Base-by-base conservation (phyloP, 495 filamentous ascomycete genomes). In the Penicillium riverlandense region DNA sequence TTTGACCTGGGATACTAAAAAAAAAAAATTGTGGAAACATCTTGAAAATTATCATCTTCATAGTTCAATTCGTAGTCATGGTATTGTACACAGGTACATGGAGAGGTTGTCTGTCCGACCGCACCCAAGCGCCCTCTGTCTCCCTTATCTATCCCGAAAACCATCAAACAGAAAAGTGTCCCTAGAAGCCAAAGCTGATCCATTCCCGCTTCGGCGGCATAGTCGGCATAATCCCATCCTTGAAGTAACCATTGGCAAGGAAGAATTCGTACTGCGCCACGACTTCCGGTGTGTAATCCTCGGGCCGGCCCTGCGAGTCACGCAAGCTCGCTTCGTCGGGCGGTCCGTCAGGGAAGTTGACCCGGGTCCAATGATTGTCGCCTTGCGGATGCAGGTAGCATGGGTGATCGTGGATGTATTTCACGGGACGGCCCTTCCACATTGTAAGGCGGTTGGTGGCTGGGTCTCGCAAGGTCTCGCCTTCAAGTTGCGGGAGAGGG, bases 181-280 rank as follows among this genome's bases (percentile, higher is more conserved):
- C 14, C 66, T 58, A 86, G 56, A 87, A 83, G 54, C 86, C 76
- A 68, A 81, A 90, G n/a, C 65, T 55, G 52, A 84, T 78, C 71
- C 77, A 86, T 61, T 87, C 87, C 40, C 74, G 72, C 72, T 78
- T 81, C 2, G 88, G 88, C 29, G 88, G 80, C 13, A 86, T 69
- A 42, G 79, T 70, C 0, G 88, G 88, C 55, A 91, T 77, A 1
- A 78, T 42, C 2, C 76, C 76, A 35, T 78, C 77, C 40, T 73
- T 71, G 54, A 89, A 90, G 35, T 50, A 57, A 2, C 84, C 86
- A 39, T 75, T 77, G 38, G 79, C 64, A 33, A 70, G 55, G 59
- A 86, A 78, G 42, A 65, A 69, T 37, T 66, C 53, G 60, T 88
- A 90, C 38, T 72, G 69, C 41, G 71, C 74, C n/a, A 76, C 60